Percentiles rank a stretch among this genome's conserved stretches.
Conservation (phyloP, 2,329 filamentous ascomycete species). For the Fusarium sp. region DNA sequence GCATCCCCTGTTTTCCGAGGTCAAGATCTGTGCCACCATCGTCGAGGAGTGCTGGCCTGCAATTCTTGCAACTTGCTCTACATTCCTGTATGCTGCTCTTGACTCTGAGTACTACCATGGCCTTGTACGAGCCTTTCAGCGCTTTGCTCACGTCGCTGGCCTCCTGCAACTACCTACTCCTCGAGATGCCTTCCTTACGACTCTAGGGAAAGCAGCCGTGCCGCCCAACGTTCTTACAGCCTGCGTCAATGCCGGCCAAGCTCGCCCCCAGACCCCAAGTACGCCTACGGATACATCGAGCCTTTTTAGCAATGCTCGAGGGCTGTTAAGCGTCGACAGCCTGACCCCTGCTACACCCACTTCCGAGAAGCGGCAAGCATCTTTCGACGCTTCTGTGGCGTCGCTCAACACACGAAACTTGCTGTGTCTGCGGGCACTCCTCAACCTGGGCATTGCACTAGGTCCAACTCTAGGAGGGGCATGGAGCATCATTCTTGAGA, state of each 20-base stretch:
- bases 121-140: constrained; percentile 91
- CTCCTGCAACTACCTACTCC: constrained; percentile 86
- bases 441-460: constrained; percentile 96
- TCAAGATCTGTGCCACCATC: constrained; percentile 82
- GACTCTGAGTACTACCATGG: constrained; percentile 95
- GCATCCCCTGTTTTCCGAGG: constrained; percentile 76
- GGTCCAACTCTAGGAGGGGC: constrained; percentile 87
- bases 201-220: constrained; percentile 91
- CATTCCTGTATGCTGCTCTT: constrained; percentile 90
- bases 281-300: constrained; percentile 62
- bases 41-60: constrained; percentile 97
- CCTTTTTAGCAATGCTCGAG: constrained; percentile 78
- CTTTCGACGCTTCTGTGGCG: constrained; percentile 64
- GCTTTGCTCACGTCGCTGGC: constrained; percentile 94
- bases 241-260: constrained; percentile 63
- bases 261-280: constrained; percentile 57
- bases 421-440: constrained; percentile 85
- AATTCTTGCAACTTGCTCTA: constrained; percentile 92
- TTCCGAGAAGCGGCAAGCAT: constrained; percentile 70
- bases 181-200: constrained; percentile 93
- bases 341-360: constrained; percentile 68
- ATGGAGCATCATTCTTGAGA: constrained; percentile 93
- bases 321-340: constrained; percentile 79
- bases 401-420: constrained; percentile 89
- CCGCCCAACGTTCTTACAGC: constrained; percentile 80